phyloP scores from a whole-genome alignment of 2,329 filamentous ascomycete genomes.

The Chrysosphaeria jannelii region DNA sequence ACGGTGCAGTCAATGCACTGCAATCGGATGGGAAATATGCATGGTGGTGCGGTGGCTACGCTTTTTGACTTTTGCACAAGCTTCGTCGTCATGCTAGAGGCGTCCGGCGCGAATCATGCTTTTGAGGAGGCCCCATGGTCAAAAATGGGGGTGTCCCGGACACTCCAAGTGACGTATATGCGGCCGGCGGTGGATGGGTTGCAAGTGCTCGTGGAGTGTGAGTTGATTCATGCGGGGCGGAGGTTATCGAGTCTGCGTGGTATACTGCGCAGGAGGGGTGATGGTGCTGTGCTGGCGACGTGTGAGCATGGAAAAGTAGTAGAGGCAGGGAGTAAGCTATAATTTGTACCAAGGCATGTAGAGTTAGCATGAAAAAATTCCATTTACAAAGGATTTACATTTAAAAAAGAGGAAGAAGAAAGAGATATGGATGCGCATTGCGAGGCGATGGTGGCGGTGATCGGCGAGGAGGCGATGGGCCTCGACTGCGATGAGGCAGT shows the following conservation, averaged over 20 bases:
- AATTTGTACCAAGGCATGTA: too few species aligned
- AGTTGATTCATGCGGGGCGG: constrained; percentile 25
- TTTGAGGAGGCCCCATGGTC: constrained; percentile 13
- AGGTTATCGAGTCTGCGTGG: constrained; percentile 21
- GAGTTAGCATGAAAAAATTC: too few species aligned
- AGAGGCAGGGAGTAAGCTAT: not conserved
- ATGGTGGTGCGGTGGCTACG: constrained; percentile 32
- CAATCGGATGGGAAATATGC: constrained; percentile 23
- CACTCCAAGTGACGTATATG: constrained; percentile 35
- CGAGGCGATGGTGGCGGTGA: too few species aligned
- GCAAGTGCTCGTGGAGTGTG: constrained; percentile 21
- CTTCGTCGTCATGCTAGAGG: constrained; percentile 18
- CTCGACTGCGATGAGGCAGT: not conserved
- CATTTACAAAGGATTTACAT: too few species aligned
- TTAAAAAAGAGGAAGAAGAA: constrained; percentile 1
- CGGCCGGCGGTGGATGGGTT: constrained; percentile 24
- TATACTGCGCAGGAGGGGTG: constrained; percentile 20
- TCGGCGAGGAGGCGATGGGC: not conserved
- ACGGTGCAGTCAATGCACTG: constrained; percentile 18
- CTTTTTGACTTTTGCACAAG: constrained; percentile 38
- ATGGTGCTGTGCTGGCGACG: constrained; percentile 20
- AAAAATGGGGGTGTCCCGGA: constrained; percentile 30
- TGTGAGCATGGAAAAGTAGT: constrained; percentile 32
- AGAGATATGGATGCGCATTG: too few species aligned
- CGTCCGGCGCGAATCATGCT: not conserved